Percentiles rank a stretch among this genome's conserved stretches.
Conservation (phyloP, 805 yeast genomes). For the Candida verbasci region DNA sequence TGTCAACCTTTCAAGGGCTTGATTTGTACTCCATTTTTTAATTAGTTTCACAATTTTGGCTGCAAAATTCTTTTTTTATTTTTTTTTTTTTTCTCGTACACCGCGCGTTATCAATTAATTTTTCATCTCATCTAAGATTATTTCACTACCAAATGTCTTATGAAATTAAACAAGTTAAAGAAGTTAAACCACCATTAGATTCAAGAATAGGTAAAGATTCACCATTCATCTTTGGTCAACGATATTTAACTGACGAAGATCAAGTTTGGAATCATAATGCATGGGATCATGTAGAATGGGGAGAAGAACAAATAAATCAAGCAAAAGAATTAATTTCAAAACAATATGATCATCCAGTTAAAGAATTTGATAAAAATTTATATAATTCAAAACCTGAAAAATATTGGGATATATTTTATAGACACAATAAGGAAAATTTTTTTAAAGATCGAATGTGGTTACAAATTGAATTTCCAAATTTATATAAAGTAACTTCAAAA, state of each 20-base stretch:
- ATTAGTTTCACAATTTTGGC: no score
- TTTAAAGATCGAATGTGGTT: constrained; percentile 97
- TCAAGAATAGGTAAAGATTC: constrained; percentile 75
- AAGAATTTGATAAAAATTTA: constrained; percentile 73
- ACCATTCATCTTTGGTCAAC: constrained; percentile 90
- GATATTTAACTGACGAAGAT: constrained; percentile 64
- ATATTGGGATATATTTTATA: constrained; percentile 93
- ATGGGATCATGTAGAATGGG: constrained; percentile 98
- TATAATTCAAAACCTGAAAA: constrained; percentile 86
- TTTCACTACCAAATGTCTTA: no score
- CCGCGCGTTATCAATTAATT: no score
- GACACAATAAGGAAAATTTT: constrained; percentile 86
- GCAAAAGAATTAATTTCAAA: constrained; percentile 71
- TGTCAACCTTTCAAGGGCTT: no score
- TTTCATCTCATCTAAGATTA: no score
- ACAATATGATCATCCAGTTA: constrained; percentile 82
- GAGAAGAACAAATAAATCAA: constrained; percentile 74
- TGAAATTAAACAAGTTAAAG: constrained; percentile 10
- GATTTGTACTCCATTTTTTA: no score
- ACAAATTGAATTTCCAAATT: constrained; percentile 84
- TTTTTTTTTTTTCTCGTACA: background rate
- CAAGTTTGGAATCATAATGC: constrained; percentile 94
- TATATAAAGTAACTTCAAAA: constrained; percentile 69
- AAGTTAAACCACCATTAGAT: constrained; percentile 43
- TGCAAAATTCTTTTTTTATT: no score